These are phyloP conservation scores for Gillenia trifoliata DNA, from an alignment of 306 rosid species.

Conservation along the genomic window DNA sequence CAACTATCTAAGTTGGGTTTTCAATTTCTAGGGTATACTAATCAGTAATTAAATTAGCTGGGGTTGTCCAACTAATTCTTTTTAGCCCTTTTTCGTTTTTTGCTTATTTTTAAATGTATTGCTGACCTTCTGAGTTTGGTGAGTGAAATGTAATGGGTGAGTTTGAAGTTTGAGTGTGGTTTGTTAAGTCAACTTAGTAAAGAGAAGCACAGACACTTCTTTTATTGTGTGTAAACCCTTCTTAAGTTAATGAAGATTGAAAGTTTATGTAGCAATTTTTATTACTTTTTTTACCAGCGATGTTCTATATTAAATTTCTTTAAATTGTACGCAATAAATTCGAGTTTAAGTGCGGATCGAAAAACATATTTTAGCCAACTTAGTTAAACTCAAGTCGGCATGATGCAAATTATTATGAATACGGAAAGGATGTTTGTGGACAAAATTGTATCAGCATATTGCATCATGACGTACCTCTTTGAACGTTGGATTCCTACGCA, in stretches of 20 bases:
- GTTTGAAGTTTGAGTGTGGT: constrained; percentile 31
- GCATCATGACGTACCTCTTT: background rate
- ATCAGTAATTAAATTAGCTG: constrained; percentile 38
- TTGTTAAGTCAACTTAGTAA: constrained; percentile 27
- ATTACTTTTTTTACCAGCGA: background rate
- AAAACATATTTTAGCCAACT: no score
- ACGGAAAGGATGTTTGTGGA: background rate
- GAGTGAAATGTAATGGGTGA: constrained; percentile 55
- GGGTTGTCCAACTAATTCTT: constrained; percentile 37
- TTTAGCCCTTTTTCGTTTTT: constrained; percentile 7
- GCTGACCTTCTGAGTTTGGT: constrained; percentile 50
- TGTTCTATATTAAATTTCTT: no score
- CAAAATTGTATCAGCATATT: background rate
- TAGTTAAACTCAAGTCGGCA: no score
- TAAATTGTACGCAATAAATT: no score
- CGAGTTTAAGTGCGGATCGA: no score
- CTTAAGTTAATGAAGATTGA: background rate
- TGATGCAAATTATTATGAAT: background rate
- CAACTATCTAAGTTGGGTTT: constrained; percentile 32
- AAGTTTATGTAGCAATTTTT: background rate
- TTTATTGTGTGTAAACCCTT: constrained; percentile 24
- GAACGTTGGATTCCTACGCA: background rate
- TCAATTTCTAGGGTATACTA: constrained; percentile 43
- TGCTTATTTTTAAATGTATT: constrained; percentile 8
- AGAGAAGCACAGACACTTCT: constrained; percentile 34